Evolutionary conservation across 2,329 filamentous ascomycete genomes (phyloP).

Genomic region (Pseudogymnoascus sp.): DNA sequence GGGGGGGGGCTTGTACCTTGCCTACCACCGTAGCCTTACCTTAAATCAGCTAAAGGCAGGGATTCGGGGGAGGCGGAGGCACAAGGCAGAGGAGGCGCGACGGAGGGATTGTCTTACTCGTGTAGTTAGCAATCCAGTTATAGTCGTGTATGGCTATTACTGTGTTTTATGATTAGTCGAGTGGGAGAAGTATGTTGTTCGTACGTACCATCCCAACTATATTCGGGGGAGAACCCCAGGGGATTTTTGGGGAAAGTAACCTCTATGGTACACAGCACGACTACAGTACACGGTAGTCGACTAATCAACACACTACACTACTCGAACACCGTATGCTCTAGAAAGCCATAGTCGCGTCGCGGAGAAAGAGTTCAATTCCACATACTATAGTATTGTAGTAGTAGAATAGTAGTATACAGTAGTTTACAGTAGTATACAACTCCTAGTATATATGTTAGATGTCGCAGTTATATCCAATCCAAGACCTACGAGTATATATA

Average conservation of each 20-base stretch:
- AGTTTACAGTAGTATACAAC: too few species aligned
- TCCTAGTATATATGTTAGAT: too few species aligned
- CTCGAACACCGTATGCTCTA: background rate
- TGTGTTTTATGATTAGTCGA: too few species aligned
- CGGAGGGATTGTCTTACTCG: background rate
- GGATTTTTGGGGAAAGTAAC: background rate
- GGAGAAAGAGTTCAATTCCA: background rate
- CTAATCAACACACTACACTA: background rate
- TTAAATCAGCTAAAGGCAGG: background rate
- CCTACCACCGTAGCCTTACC: constrained; percentile 5
- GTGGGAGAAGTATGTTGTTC: background rate
- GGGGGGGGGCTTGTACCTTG: background rate
- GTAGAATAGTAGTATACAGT: too few species aligned
- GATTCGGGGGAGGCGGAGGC: background rate
- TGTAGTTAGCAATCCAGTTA: background rate
- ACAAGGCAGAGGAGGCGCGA: background rate
- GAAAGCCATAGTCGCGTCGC: too few species aligned
- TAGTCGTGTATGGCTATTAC: too few species aligned
- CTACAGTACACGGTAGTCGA: background rate
- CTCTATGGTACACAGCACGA: background rate
- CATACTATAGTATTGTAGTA: too few species aligned
- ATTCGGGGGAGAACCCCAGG: background rate
- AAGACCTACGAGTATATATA: too few species aligned
- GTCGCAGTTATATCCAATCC: too few species aligned
- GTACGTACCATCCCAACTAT: background rate